phyloP scores from a whole-genome alignment of 2,329 filamentous ascomycete genomes.

The Aspergillus candidus region DNA sequence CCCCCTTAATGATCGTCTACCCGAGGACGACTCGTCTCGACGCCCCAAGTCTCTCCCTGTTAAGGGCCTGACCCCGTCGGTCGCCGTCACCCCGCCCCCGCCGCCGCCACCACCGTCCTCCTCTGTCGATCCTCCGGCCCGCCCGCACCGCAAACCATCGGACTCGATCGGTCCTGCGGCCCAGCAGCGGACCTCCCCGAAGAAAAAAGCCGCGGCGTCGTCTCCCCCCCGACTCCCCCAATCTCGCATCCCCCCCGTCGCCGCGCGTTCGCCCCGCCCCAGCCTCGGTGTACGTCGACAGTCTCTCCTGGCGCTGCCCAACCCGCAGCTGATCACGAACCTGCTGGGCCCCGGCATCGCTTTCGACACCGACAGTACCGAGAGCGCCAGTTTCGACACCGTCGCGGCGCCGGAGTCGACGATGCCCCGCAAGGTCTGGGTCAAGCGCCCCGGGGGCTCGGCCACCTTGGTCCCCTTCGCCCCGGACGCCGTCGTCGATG shows the following conservation, averaged over 20 bases:
- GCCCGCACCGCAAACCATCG: too few relatives aligned
- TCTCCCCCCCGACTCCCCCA: conserved; percentile 4
- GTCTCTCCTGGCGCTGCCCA: conserved; percentile 35
- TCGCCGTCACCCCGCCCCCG: too few relatives aligned
- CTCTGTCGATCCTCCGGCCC: too few relatives aligned
- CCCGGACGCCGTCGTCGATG: conserved; percentile 88
- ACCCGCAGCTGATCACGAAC: conserved; percentile 34
- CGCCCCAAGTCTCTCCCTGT: too few relatives aligned
- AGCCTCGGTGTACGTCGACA: conserved; percentile 32
- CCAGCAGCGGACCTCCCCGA: too few relatives aligned
- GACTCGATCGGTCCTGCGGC: too few relatives aligned
- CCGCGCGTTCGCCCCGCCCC: conserved; percentile 25
- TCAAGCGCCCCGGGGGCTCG: conserved; percentile 77
- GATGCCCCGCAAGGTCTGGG: conserved; percentile 75
- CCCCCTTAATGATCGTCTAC: too few relatives aligned
- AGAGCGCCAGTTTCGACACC: conserved; percentile 13
- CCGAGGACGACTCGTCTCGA: too few relatives aligned
- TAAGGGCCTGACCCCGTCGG: too few relatives aligned
- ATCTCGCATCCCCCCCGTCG: conserved; percentile 6
- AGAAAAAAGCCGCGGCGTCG: neutral
- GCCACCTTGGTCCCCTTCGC: conserved; percentile 79
- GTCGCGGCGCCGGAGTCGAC: conserved; percentile 23
- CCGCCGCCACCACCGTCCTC: too few relatives aligned
- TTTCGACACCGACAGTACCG: conserved; percentile 18
- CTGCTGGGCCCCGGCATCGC: conserved; percentile 26